Conservation (phyloP, 1,139 yeast species). For the Zygoascus hellenicus region DNA sequence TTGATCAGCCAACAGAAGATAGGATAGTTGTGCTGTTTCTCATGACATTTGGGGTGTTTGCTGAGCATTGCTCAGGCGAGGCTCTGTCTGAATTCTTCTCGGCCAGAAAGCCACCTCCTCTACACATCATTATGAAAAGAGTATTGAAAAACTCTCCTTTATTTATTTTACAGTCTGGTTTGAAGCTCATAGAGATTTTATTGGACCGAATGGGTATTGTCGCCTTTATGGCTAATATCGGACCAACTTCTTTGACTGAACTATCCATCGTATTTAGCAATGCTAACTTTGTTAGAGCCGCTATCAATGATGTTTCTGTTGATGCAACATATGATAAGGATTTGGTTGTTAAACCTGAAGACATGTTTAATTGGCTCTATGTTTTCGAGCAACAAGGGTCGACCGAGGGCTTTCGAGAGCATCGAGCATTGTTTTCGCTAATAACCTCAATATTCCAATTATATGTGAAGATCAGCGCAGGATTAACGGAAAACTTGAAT, state of each 20-base stretch:
- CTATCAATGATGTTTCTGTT: background rate
- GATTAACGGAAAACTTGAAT: background rate
- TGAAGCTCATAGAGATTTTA: background rate
- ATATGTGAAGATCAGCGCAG: background rate
- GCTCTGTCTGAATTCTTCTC: background rate
- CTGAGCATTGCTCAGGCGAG: background rate
- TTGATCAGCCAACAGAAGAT: background rate
- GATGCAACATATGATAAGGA: constrained; percentile 7
- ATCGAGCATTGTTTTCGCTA: background rate
- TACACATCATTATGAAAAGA: background rate
- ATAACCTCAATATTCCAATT: background rate
- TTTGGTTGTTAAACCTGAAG: constrained; percentile 2
- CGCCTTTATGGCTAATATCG: no score
- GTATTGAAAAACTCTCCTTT: background rate
- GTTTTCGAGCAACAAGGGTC: constrained; percentile 4
- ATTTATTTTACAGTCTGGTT: constrained; percentile 3
- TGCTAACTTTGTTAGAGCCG: background rate
- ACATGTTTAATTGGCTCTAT: constrained; percentile 6
- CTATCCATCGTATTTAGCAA: background rate
- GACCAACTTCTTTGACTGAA: no score
- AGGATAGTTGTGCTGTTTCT: background rate
- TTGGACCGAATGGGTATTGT: no score
- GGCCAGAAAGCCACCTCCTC: background rate
- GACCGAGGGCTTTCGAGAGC: background rate
- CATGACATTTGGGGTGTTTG: background rate